Evolutionary conservation across 805 yeast genomes (phyloP).

Genomic region (Priceomyces castillae): DNA sequence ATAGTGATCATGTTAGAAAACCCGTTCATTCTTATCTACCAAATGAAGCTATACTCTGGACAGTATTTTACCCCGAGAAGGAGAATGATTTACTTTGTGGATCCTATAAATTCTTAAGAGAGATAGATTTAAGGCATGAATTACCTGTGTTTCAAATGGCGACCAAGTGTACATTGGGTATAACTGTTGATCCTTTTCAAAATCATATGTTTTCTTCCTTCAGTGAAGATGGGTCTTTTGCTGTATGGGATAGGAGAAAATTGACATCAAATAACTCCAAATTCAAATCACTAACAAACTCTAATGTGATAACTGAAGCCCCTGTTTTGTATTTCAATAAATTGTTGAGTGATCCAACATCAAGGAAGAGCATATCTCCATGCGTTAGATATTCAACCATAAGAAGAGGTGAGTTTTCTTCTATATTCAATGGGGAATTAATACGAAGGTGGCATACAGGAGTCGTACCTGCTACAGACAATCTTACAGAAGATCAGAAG

Average conservation of each 20-base stretch:
- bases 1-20: constrained; percentile 48
- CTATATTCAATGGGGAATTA: constrained; percentile 72
- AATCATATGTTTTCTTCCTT: constrained; percentile 66
- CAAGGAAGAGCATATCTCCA: constrained; percentile 57
- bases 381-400: constrained; percentile 69
- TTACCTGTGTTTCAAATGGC: constrained; percentile 71
- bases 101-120: constrained; percentile 72
- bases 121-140: constrained; percentile 67
- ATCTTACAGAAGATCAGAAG: neutral
- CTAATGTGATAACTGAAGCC: constrained; percentile 38
- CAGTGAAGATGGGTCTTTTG: constrained; percentile 80
- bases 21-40: constrained; percentile 59
- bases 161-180: constrained; percentile 66
- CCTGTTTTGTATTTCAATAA: constrained; percentile 63
- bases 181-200: constrained; percentile 68
- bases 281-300: constrained; percentile 10
- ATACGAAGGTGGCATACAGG: constrained; percentile 82
- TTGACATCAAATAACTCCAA: constrained; percentile 31
- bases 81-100: constrained; percentile 62
- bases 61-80: constrained; percentile 62
- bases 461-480: constrained; percentile 39
- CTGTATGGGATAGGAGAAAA: constrained; percentile 78
- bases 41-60: constrained; percentile 71
- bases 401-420: constrained; percentile 70
- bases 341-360: constrained; percentile 53